Base-by-base conservation (phyloP, 768 basidiomycete species). In the Boletus rex-veris region DNA sequence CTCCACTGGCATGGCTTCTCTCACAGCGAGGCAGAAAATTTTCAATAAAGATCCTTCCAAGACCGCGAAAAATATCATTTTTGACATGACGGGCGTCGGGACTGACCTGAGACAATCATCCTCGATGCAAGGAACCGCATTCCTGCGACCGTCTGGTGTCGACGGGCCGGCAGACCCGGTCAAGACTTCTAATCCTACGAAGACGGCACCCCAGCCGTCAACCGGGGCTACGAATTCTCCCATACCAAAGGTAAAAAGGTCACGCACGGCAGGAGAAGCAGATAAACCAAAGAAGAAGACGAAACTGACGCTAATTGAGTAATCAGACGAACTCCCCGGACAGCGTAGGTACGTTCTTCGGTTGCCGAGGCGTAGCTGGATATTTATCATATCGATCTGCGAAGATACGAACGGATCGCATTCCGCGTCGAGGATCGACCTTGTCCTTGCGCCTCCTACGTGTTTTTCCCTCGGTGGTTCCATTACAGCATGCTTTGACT, bases 21-120 rank as follows among this genome's bases (percentile, higher is more conserved):
- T 36, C 47, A 44, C 50, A 2, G 44, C 53, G 31, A 55, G 58
- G 48, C 54, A 55, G 11, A 68, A 64, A 60, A 45, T 18, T 35
- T 18, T 35, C 8, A 48, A 12, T 41, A 60, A 48, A 24, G 61
- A 65, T 40, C 57, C 62, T 43, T 56, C 69, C 47, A 77, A 75
- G 60, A 69, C 74, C 16, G 80, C 80, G 2, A 73, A 72, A 55
- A 68, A 77, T 37, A 54, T 75, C 24, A 74, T 83, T 14, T 77
- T 77, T 58, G 77, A 81, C 57, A 77, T 62, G 49, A 62, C 69
- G 6, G 75, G 74, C 15, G 79, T 82, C 30, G 82, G 81, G 15
- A 68, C 72, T 41, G 82, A 84, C 68, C 58, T 84, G 46, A 75
- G 75, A 35, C 55, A 69, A 26, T 64, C 69, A 40, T 54, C 67